Evolutionary conservation across 495 filamentous ascomycete genomes (phyloP), one percentile per base, ranked within the genome.

Genomic region (Geoglossum glabrum): DNA sequence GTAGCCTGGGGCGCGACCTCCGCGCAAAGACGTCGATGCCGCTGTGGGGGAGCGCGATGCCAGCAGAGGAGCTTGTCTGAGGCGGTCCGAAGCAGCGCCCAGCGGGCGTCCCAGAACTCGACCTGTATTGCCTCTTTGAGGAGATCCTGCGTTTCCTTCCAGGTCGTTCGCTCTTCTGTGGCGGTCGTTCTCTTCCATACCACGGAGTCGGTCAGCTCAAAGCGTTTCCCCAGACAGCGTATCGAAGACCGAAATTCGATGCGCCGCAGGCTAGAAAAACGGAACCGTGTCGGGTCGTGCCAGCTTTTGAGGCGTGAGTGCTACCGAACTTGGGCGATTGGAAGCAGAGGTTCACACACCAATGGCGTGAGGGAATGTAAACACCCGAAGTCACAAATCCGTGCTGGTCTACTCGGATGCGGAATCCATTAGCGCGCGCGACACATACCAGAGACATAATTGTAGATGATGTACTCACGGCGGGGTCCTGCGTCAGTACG

Each of bases 141-240:
- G 43, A 13, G 43, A 47, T 34, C 56, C 56, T 34, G 57, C 23
- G 38, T 59, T 30, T 54, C 46, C 49, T 54, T 46, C 43, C 45
- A 31, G 57, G 26, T 47, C 51, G 57, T 60, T 43, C 46, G 33
- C 26, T 45, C 54, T 47, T 27, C 46, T 55, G 17, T 25, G 54
- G 13, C 57, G 52, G 36, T 52, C 28, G 54, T 34, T 49, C 30
- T 52, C 59, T 57, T 60, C 59, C 59, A 60, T 60, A 10, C 59
- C 59, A 57, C 59, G 31, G 40, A 26, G 33, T 49, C 56, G 43
- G 49, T 52, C 49, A 40, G 28, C 26, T 21, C 10, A 17, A 25
- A 23, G 3, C 13, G 3, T 56, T 31, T 19, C 28, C 54, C 33
- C 33, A 15, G 54, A 26, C 54, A 45, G 54, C 31, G 54, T 38